Percentiles rank a stretch among this genome's conserved stretches.
These are phyloP conservation scores for Periconia macrospinosa DNA, from an alignment of 2,329 filamentous ascomycete species.

Conservation along the genomic window DNA sequence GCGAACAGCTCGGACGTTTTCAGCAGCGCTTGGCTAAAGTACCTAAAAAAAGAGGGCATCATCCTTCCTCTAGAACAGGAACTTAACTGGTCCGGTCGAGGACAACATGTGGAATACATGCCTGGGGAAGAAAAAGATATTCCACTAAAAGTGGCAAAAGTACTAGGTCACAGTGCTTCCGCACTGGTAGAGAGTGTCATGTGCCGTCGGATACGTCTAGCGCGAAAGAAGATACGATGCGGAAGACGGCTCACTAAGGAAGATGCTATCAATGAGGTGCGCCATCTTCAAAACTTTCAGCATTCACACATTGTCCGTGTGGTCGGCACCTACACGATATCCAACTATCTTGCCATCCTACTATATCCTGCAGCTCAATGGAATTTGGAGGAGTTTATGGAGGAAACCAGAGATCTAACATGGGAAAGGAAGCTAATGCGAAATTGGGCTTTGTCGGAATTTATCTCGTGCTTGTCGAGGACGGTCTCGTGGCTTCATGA, in stretches of 20 bases:
- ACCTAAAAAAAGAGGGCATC: conserved; percentile 1
- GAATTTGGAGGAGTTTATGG: conserved; percentile 15
- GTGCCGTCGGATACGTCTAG: conserved; percentile 17
- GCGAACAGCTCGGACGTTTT: background rate
- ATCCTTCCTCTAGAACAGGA: conserved; percentile 8
- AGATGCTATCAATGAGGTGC: conserved; percentile 16
- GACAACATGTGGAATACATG: conserved; percentile 17
- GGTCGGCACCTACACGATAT: conserved; percentile 19
- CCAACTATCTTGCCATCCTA: conserved; percentile 17
- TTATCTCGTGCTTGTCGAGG: conserved; percentile 13
- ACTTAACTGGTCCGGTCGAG: conserved; percentile 20
- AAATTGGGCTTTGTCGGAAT: background rate
- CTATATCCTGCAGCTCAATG: conserved; percentile 19
- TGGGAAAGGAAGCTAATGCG: background rate
- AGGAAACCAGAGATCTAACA: background rate
- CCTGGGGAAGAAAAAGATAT: conserved; percentile 2
- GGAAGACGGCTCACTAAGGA: conserved; percentile 7
- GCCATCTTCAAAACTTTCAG: conserved; percentile 13
- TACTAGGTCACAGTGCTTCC: conserved; percentile 5
- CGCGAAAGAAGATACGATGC: conserved; percentile 20
- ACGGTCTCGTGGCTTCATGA: conserved; percentile 16
- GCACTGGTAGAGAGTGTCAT: conserved; percentile 17
- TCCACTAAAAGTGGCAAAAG: background rate
- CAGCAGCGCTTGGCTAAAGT: background rate
- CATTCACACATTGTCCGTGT: conserved; percentile 19